Conservation (phyloP, 331 rosid genomes). For the Quercus phellos region DNA sequence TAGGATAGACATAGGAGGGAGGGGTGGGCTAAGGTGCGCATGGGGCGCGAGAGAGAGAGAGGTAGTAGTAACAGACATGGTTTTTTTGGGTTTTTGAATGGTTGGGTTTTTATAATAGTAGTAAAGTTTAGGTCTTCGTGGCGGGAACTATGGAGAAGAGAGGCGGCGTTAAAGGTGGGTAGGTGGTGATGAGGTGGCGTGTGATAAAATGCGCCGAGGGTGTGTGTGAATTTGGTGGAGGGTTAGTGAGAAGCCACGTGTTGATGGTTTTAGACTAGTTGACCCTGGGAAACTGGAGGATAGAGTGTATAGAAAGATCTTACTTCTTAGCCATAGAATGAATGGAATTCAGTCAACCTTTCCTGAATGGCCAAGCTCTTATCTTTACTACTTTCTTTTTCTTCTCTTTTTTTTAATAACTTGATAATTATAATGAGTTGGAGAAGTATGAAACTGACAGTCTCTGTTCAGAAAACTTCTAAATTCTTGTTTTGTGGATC, state of each 20-base stretch:
- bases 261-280: background rate
- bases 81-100: background rate
- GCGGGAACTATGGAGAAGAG: slow-evolving; percentile 7
- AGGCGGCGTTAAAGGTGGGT: slow-evolving; percentile 31
- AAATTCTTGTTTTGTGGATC: too few relatives aligned
- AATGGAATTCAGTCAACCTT: background rate
- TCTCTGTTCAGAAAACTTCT: too few relatives aligned
- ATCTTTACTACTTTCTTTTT: too few relatives aligned
- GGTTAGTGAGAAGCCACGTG: slow-evolving; percentile 39
- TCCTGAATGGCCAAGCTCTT: too few relatives aligned
- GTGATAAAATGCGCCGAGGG: slow-evolving; percentile 19
- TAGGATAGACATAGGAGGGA: slow-evolving; percentile 70
- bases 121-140: background rate
- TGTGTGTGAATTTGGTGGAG: slow-evolving; percentile 1
- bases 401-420: too few relatives aligned
- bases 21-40: slow-evolving; percentile 53
- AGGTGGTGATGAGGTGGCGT: slow-evolving; percentile 11
- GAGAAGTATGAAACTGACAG: too few relatives aligned
- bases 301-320: background rate
- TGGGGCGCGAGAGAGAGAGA: slow-evolving; percentile 33
- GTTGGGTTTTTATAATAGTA: background rate
- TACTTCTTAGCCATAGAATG: background rate
- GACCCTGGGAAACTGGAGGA: slow-evolving; percentile 18
- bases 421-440: too few relatives aligned
- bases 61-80: slow-evolving; percentile 32